phyloP scores from a whole-genome alignment of 1,284 basidiomycete species.

The Rhodotorula sp. region DNA sequence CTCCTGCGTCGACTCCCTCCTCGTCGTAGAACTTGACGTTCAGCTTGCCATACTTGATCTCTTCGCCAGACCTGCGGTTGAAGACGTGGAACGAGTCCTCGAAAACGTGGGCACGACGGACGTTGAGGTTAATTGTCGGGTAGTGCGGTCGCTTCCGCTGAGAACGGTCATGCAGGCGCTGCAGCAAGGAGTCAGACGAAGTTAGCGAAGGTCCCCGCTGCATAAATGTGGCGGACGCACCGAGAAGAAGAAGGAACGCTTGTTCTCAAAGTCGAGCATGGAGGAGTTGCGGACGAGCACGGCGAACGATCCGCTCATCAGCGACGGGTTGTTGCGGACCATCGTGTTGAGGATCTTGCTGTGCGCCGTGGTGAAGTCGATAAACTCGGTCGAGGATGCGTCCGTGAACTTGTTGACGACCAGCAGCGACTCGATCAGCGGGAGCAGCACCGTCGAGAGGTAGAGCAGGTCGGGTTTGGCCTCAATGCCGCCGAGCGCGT shows the following conservation, averaged over 20 bases:
- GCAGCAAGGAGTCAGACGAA: constrained; percentile 51
- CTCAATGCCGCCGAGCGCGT: constrained; percentile 78
- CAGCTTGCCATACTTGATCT: constrained; percentile 97
- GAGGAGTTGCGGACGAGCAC: constrained; percentile 92
- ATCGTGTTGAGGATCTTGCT: constrained; percentile 84
- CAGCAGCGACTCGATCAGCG: constrained; percentile 92
- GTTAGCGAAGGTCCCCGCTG: not conserved
- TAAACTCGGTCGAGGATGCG: constrained; percentile 65
- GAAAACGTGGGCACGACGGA: constrained; percentile 84
- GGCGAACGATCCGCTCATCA: constrained; percentile 98
- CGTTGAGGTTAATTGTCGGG: constrained; percentile 81
- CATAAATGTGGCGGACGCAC: not conserved
- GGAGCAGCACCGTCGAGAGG: constrained; percentile 82
- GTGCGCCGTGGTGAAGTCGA: constrained; percentile 90
- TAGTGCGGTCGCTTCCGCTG: constrained; percentile 62
- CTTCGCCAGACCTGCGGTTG: constrained; percentile 84
- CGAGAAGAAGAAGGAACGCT: constrained; percentile 56
- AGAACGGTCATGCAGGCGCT: constrained; percentile 86
- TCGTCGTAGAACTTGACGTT: constrained; percentile 95
- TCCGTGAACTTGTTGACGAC: constrained; percentile 60
- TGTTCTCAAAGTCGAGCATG: constrained; percentile 99
- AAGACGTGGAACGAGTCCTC: constrained; percentile 95
- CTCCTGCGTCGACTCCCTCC: constrained; percentile 97
- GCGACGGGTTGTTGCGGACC: constrained; percentile 91
- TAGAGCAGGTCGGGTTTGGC: constrained; percentile 76